A percentile compares a stretch with the other conserved stretches of the same genome.
Evolutionary conservation across 2,329 filamentous ascomycete genomes (phyloP).

Genomic region (Epichloe hybrida): DNA sequence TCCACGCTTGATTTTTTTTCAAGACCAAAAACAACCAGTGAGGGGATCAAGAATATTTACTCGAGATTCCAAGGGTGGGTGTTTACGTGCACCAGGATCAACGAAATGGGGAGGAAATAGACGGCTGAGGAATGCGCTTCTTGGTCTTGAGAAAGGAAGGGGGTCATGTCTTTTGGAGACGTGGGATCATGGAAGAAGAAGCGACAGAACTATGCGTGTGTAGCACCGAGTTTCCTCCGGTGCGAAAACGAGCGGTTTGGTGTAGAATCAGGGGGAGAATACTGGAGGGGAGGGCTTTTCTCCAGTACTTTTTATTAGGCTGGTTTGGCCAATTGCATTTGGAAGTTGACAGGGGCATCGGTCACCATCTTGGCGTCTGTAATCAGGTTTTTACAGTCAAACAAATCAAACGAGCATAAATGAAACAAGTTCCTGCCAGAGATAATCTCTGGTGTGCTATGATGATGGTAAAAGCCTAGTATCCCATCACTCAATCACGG

Average conservation of each 20-base stretch:
- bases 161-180: background rate
- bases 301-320: slow-evolving; percentile 29
- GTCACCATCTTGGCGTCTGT: slow-evolving; percentile 53
- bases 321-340: slow-evolving; percentile 53
- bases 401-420: slow-evolving; percentile 32
- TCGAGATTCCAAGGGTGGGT: background rate
- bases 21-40: slow-evolving; percentile 5
- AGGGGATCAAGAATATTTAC: background rate
- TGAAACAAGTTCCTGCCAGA: slow-evolving; percentile 11
- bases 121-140: background rate
- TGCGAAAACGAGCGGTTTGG: slow-evolving; percentile 12
- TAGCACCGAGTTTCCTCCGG: background rate
- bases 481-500: too few species aligned
- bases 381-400: slow-evolving; percentile 52
- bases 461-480: slow-evolving; percentile 10
- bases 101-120: background rate
- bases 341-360: slow-evolving; percentile 45
- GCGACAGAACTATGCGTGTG: slow-evolving; percentile 4
- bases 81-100: background rate
- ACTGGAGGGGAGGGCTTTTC: slow-evolving; percentile 12
- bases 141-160: background rate
- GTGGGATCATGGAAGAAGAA: slow-evolving; percentile 1
- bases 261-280: slow-evolving; percentile 27
- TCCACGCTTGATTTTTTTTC: background rate
- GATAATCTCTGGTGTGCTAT: slow-evolving; percentile 17